Percentiles rank a stretch among this genome's conserved stretches.
These are phyloP conservation scores for Pisolithus tinctorius DNA, from an alignment of 768 basidiomycete genomes.

Conservation along the genomic window DNA sequence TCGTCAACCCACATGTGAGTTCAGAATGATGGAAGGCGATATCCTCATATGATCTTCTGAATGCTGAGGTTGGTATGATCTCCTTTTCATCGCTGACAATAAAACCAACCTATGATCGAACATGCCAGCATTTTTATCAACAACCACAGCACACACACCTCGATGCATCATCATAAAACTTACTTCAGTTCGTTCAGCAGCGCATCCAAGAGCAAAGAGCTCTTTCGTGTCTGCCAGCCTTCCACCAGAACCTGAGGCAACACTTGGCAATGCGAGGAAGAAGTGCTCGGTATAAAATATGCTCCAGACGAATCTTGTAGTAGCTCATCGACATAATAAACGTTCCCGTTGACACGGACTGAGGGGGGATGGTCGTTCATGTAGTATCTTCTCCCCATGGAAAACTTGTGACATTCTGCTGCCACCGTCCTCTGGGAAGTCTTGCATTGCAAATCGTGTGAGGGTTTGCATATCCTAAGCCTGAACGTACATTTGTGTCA, in stretches of 20 bases:
- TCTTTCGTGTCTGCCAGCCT: no score
- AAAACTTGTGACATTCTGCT: background rate
- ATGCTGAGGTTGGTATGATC: no score
- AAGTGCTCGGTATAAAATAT: constrained; percentile 8
- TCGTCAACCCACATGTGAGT: background rate
- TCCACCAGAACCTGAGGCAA: no score
- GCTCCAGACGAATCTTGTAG: background rate
- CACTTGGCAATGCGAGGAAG: background rate
- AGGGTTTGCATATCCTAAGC: background rate
- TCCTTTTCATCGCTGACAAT: no score
- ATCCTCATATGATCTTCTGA: background rate
- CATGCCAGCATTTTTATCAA: no score
- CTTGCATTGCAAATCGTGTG: constrained; percentile 2
- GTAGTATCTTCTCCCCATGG: background rate
- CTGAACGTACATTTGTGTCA: no score
- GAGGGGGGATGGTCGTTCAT: background rate
- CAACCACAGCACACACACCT: no score
- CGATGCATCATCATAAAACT: no score
- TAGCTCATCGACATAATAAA: constrained; percentile 18
- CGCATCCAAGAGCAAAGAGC: no score
- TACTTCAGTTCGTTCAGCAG: no score
- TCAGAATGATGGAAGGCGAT: background rate
- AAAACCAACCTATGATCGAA: no score
- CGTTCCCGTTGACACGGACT: background rate
- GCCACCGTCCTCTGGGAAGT: constrained; percentile 5